Evolutionary conservation across 2,329 filamentous ascomycete genomes (phyloP), one percentile per base, ranked within the genome.

Genomic region (Colletotrichum shisoi): DNA sequence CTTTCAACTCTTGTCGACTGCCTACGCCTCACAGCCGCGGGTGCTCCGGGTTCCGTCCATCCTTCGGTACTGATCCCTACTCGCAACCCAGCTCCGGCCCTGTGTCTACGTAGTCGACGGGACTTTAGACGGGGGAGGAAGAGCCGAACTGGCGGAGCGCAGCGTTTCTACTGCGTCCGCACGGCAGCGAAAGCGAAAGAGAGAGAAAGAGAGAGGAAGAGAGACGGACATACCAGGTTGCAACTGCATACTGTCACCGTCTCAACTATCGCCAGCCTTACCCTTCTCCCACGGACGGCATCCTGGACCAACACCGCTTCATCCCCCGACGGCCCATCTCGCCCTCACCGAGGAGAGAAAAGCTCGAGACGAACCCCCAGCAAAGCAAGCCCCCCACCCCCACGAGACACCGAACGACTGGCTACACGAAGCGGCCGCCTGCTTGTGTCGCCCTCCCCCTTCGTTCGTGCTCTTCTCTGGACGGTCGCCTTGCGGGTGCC

Each of bases 91-190:
- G n/a, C 11, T 19, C 19, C 12, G 9, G 9, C 13, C 2, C 17
- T 37, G 19, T 37, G 27, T 3, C 48, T 6, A 37, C 48, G 8
- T 17, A 7, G 9, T 27, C 17, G 27, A 11, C 24, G 2, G 27
- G 4, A 11, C 48, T 19, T 31, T 31, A 8, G 48, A 4, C 24
- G 9, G 46, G 9, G 46, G 8, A 42, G 54, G 54, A 42, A 34
- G 12, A 15, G 27, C 19, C n/a, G 15, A 51, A 31, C 27, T 44
- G 24, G 39, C 11, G 45, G 39, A 49, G 63, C 62, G 62, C 62
- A 63, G 58, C 40, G 37, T 44, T 51, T 42, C 63, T 56, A 34
- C 63, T 56, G 34, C 31, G 37, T 37, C 45, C 24, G 63, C 54
- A 51, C 49, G 42, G 48, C 62, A 8, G 2, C 44, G 12, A 39